Percentiles rank a stretch among this genome's conserved stretches.
These are phyloP conservation scores for Xylaria cubensis DNA, from an alignment of 495 filamentous ascomycete genomes.

Conservation along the genomic window DNA sequence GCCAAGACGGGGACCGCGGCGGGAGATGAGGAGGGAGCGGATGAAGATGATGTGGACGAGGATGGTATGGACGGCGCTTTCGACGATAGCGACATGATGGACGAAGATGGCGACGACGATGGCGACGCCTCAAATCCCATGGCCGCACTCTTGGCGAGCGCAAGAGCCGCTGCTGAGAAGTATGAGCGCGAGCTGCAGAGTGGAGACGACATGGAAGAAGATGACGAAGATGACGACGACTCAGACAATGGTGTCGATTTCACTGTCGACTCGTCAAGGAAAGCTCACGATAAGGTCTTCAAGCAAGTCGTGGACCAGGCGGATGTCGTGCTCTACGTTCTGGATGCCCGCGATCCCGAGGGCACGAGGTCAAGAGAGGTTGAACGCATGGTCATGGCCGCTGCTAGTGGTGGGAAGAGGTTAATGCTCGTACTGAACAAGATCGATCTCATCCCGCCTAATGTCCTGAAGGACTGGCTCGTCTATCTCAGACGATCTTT, in stretches of 20 bases:
- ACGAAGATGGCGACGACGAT: constrained; percentile 61
- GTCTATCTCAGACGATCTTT: constrained; percentile 86
- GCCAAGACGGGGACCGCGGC: constrained; percentile 53
- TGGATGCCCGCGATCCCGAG: constrained; percentile 92
- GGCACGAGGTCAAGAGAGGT: constrained; percentile 90
- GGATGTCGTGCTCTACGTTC: constrained; percentile 92
- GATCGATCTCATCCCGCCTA: constrained; percentile 87
- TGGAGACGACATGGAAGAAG: constrained; percentile 65
- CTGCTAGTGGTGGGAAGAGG: constrained; percentile 81
- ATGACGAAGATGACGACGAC: constrained; percentile 60
- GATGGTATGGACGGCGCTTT: constrained; percentile 53
- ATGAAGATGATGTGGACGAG: constrained; percentile 54
- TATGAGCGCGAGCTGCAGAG: constrained; percentile 70
- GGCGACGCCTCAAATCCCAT: constrained; percentile 76
- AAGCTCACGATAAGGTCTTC: constrained; percentile 93
- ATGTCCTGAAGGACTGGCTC: constrained; percentile 84
- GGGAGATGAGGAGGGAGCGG: constrained; percentile 51
- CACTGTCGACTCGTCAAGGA: constrained; percentile 64
- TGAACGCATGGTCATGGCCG: constrained; percentile 86
- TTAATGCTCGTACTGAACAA: constrained; percentile 96
- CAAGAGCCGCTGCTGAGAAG: constrained; percentile 80
- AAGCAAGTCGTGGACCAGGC: constrained; percentile 89
- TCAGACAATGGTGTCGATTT: constrained; percentile 58
- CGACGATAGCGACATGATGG: constrained; percentile 48
- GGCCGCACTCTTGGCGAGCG: constrained; percentile 91